Evolutionary conservation across 805 yeast genomes (phyloP), one percentile per base, ranked within the genome.

Genomic region (Peterozyma toletana): DNA sequence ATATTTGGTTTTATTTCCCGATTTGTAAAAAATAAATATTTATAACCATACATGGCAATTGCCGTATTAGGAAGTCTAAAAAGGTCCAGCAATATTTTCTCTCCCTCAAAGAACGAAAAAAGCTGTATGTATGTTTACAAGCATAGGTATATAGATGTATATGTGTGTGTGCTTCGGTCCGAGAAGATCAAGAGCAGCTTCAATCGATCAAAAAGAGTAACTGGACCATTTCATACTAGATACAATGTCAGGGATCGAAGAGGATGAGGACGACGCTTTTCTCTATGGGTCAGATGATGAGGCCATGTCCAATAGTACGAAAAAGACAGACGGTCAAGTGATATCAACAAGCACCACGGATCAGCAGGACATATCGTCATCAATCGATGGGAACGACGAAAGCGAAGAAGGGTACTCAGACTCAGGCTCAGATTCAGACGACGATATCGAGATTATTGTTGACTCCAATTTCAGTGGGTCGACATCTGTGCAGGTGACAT

Each of bases 361-460:
- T 38, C 39, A 45, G 39, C 44, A 48, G 39, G 35, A 49, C 35
- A 45, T 50, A 29, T 53, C 50, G 4, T 21, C 27, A 21, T 21
- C 27, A 21, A 21, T 21, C 7, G 53, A 40, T 15, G 54, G 45
- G 15, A 54, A 43, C 10, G 60, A 53, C 14, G 62, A 60, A 4
- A 70, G 64, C 16, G 71, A 59, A 2, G 75, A 67, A 3, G 76
- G 64, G 2, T 75, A 64, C 2, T 70, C 64, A 3, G 73, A 66
- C 13, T 75, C 67, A 3, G 73, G 64, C 7, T 70, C 64, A 5
- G 75, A 67, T 11, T 66, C 69, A n/a, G 83, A 76, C 48, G 83
- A 80, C 44, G 93, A 86, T 54, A 77, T 90, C 33, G 96, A 90
- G 61, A 85, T 91, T 56, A 84, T 90, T 39, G 84, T 90, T 40